Percentiles rank a stretch among this genome's conserved stretches.
Conservation (phyloP, 2,329 filamentous ascomycete species). For the Stagonosporopsis chrysanthemi region DNA sequence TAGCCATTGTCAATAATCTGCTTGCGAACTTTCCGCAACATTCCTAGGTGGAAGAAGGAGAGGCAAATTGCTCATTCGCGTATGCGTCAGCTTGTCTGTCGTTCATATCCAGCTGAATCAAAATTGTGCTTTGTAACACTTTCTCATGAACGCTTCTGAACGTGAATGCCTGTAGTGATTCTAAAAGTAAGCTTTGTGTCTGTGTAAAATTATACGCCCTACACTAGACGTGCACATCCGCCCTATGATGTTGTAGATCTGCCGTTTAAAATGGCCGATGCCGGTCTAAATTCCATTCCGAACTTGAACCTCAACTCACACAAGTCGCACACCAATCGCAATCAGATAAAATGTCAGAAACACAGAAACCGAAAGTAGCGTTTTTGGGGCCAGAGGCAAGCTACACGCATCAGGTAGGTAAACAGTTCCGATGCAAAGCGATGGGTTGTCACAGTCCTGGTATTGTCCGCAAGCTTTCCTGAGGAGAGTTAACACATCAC, state of each 20-base stretch:
- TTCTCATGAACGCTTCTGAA: neutral
- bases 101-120: constrained; percentile 38
- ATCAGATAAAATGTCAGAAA: constrained; percentile 19
- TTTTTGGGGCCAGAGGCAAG: constrained; percentile 71
- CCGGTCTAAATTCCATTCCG: constrained; percentile 16
- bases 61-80: constrained; percentile 33
- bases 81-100: constrained; percentile 41
- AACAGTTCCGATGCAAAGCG: neutral
- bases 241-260: no score
- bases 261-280: constrained; percentile 18
- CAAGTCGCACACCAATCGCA: constrained; percentile 5
- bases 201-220: constrained; percentile 2
- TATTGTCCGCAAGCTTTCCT: neutral
- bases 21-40: constrained; percentile 37
- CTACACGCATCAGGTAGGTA: constrained; percentile 72
- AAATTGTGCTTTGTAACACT: constrained; percentile 20
- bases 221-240: constrained; percentile 1
- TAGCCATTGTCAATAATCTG: constrained; percentile 38
- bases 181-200: neutral
- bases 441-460: neutral
- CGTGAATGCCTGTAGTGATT: neutral
- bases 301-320: neutral
- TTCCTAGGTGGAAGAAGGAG: constrained; percentile 31
- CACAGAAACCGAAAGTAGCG: constrained; percentile 52
- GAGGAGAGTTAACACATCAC: constrained; percentile 9